Base-by-base conservation (phyloP, 768 basidiomycete genomes). In the Rhodocollybia butyracea region DNA sequence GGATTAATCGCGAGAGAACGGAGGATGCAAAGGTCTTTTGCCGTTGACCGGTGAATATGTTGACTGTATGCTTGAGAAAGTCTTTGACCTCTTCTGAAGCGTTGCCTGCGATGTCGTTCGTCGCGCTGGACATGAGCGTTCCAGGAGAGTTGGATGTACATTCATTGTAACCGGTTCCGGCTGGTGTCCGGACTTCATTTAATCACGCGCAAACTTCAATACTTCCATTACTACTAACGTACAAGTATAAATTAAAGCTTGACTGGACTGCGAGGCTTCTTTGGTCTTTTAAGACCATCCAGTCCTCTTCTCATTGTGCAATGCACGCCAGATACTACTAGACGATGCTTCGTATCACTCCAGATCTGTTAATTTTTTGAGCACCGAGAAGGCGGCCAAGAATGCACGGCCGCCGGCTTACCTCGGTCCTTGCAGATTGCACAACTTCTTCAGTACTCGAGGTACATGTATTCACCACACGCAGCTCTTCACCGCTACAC, bases 401-500 rank as follows among this genome's bases (percentile, higher is more conserved):
- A 36, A n/a, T 19, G 13, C 39, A n/a, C n/a, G n/a, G n/a, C n/a
- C n/a, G n/a, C n/a, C n/a, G 11, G n/a, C 32, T 15, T 58, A 70
- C 73, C 53, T 73, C 73, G 48, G 65, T 68, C 13, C 71, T 71
- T 27, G 70, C 58, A 1, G 72, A 63, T 21, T 69, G 54, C 3
- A 56, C 55, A 17, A 70, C 63, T 10, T 43, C 61, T 17, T 72
- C 70, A n/a, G 69, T 54, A 5, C n/a, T n/a, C n/a, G 65, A 46
- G 11, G 75, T 59, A 0, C 73, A 73, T 12, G 66, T 70, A 56
- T 59, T 66, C 29, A 75, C 62, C 40, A 73, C 64, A 3, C 68
- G 65, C 32, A 75, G 32, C 39, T 55, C 59, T 51, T 72, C 70
- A 38, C 65, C 54, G 31, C 72, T 73, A 36, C 22, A 4, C 0